Percentiles rank a stretch among this genome's conserved stretches.
phyloP scores from a whole-genome alignment of 2,329 filamentous ascomycete genomes.

The Claviceps humidiphila region DNA sequence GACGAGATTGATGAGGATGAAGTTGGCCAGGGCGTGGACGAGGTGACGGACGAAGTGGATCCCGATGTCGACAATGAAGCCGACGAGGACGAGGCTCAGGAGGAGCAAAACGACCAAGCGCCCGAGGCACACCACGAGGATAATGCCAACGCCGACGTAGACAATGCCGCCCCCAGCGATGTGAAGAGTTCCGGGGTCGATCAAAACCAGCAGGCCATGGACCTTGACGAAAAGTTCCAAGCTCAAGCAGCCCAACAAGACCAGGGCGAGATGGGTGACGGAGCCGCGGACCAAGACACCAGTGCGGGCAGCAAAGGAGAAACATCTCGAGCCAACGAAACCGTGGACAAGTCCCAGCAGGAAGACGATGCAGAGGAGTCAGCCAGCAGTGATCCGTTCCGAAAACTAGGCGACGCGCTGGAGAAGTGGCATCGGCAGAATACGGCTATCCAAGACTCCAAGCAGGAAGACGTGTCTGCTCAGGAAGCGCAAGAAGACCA shows the following conservation, averaged over 20 bases:
- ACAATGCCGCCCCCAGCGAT: constrained; percentile 52
- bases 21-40: constrained; percentile 26
- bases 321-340: constrained; percentile 34
- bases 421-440: constrained; percentile 89
- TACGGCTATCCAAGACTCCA: constrained; percentile 56
- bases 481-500: constrained; percentile 24
- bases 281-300: constrained; percentile 49
- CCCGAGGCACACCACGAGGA: constrained; percentile 26
- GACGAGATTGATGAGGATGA: constrained; percentile 40
- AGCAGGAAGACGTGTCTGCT: constrained; percentile 20
- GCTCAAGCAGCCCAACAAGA: constrained; percentile 51
- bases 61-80: constrained; percentile 18
- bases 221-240: constrained; percentile 48
- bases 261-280: constrained; percentile 52
- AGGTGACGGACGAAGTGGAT: constrained; percentile 33
- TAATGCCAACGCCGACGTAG: constrained; percentile 38
- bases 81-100: constrained; percentile 3
- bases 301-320: constrained; percentile 50
- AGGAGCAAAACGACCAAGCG: constrained; percentile 27
- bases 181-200: constrained; percentile 52
- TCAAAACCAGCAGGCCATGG: constrained; percentile 47
- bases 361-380: constrained; percentile 31
- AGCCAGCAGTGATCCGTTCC: constrained; percentile 58
- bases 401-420: constrained; percentile 84
- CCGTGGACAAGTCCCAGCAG: constrained; percentile 31